phyloP scores from a whole-genome alignment of 2,329 filamentous ascomycete species.

The Sporothrix dimorphospora region DNA sequence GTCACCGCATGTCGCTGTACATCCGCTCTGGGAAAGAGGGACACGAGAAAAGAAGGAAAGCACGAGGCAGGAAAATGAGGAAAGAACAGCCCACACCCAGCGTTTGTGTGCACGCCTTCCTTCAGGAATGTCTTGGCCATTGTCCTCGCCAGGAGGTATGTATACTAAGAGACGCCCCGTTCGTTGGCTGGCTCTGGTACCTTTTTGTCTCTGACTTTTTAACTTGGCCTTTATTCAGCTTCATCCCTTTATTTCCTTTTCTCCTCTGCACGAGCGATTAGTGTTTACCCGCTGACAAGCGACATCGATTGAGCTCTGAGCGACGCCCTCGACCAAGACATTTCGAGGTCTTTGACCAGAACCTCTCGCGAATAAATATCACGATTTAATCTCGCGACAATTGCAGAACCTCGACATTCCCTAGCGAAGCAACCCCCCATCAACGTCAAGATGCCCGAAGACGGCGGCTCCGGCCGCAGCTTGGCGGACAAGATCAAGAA shows the following conservation, averaged over 20 bases:
- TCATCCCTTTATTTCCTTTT: conserved; percentile 2
- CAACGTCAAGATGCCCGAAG: conserved; percentile 24
- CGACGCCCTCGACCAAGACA: neutral
- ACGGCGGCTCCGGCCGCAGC: conserved; percentile 23
- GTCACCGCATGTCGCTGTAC: neutral
- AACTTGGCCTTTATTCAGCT: neutral
- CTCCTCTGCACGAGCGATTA: neutral
- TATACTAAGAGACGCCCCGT: neutral
- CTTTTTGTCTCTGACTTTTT: neutral
- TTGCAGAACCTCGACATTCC: neutral
- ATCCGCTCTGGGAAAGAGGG: neutral
- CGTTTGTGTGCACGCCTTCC: neutral
- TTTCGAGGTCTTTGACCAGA: neutral
- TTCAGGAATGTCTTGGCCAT: conserved; percentile 18
- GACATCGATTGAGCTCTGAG: neutral
- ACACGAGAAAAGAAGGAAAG: neutral
- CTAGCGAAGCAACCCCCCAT: neutral
- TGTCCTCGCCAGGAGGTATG: neutral
- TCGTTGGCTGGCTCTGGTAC: neutral
- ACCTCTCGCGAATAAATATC: neutral
- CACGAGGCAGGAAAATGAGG: neutral
- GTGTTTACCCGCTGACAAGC: neutral
- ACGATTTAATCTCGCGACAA: neutral
- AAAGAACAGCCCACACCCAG: conserved; percentile 5
- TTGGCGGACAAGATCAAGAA: conserved; percentile 54